These are phyloP conservation scores for Bipolaris sorokiniana DNA, from an alignment of 2,329 filamentous ascomycete species.

Conservation along the genomic window DNA sequence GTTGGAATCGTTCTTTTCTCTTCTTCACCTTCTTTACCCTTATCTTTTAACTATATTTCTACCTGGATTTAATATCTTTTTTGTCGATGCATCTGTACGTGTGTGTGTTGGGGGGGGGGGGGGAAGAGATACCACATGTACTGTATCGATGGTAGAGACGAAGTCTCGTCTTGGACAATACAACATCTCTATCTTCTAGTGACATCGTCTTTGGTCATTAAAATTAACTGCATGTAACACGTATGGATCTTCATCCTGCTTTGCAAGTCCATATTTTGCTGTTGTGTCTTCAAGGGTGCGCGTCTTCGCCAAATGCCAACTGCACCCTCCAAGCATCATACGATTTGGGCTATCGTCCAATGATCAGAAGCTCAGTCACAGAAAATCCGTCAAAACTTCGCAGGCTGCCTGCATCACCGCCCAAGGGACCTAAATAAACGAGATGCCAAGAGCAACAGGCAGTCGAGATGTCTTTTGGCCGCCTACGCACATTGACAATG, in stretches of 20 bases:
- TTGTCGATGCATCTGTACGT: not conserved
- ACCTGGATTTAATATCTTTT: not conserved
- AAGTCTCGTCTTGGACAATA: not conserved
- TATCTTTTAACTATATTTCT: not conserved
- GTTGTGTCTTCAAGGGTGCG: not conserved
- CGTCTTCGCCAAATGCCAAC: constrained; percentile 25
- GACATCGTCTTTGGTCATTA: no score
- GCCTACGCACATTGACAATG: constrained; percentile 18
- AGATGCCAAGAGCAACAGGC: constrained; percentile 19
- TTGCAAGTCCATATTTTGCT: not conserved
- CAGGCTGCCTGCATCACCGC: constrained; percentile 33
- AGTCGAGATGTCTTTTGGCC: constrained; percentile 25
- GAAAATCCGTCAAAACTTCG: constrained; percentile 46
- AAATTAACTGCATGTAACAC: not conserved
- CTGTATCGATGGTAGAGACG: not conserved
- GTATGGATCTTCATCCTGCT: not conserved
- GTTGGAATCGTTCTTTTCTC: not conserved
- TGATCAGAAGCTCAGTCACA: constrained; percentile 42
- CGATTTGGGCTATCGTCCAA: constrained; percentile 50
- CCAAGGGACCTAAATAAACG: constrained; percentile 13
- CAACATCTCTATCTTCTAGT: not conserved
- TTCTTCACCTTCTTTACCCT: not conserved
- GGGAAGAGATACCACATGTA: not conserved
- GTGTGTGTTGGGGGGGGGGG: not conserved
- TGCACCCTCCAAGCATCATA: constrained; percentile 39